These are phyloP conservation scores for Erucastrum elatum DNA, from an alignment of 345 rosid genomes.

Conservation along the genomic window DNA sequence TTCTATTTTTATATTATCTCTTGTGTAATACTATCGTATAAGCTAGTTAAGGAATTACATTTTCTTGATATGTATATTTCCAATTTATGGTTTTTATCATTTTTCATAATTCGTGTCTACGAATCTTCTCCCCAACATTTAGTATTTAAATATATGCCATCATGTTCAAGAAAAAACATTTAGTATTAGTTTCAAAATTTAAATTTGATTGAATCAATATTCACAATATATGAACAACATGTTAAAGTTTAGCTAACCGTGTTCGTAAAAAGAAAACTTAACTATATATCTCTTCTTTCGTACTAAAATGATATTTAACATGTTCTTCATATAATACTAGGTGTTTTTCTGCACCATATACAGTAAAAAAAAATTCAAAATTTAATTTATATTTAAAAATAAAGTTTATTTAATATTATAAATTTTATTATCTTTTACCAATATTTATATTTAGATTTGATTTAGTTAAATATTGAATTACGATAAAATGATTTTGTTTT, in stretches of 20 bases:
- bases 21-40: not conserved
- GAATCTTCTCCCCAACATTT: not conserved
- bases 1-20: slow-evolving; percentile 1
- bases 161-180: not conserved
- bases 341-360: too few species aligned
- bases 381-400: too few species aligned
- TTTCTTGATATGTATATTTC: slow-evolving; percentile 1
- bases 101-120: not conserved
- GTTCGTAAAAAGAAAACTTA: not conserved
- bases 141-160: not conserved
- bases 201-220: not conserved
- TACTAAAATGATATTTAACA: not conserved
- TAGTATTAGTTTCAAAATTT: not conserved
- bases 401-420: too few species aligned
- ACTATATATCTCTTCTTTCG: not conserved
- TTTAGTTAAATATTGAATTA: too few species aligned
- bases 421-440: too few species aligned
- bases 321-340: not conserved
- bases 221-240: not conserved
- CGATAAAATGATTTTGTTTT: too few species aligned
- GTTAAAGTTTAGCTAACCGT: not conserved
- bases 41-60: slow-evolving; percentile 1
- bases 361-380: too few species aligned
- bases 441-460: too few species aligned
- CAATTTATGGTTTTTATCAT: not conserved